These are phyloP conservation scores for Coemansia interrupta DNA, from an alignment of 192 early-diverging fungal genomes.

Conservation along the genomic window DNA sequence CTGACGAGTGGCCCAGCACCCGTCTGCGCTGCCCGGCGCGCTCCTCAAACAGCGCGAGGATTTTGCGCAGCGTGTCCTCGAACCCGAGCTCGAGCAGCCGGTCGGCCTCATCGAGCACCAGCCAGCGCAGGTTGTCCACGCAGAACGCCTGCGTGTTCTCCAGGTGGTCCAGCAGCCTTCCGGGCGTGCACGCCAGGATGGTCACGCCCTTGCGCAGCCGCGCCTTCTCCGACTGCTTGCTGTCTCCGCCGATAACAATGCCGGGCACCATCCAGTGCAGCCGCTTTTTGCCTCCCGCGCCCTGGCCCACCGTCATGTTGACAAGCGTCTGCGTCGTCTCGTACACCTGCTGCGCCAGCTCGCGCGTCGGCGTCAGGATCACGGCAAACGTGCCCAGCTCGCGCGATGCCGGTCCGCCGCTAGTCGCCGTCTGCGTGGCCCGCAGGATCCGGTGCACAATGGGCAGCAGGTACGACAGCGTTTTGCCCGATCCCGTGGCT, in stretches of 20 bases:
- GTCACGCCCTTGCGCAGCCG: slow-evolving; percentile 82
- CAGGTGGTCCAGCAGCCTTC: slow-evolving; percentile 86
- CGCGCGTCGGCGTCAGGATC: slow-evolving; percentile 93
- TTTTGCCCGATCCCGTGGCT: slow-evolving; percentile 97
- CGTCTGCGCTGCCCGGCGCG: slow-evolving; percentile 24
- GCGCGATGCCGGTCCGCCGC: slow-evolving; percentile 56
- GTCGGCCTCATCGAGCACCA: slow-evolving; percentile 98
- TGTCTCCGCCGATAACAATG: slow-evolving; percentile 78
- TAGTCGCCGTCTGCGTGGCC: slow-evolving; percentile 51
- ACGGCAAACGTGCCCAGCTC: slow-evolving; percentile 85
- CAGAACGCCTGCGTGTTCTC: slow-evolving; percentile 82
- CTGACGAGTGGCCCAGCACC: slow-evolving; percentile 15
- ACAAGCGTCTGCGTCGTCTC: slow-evolving; percentile 72
- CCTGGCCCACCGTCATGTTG: slow-evolving; percentile 50
- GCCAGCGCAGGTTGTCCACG: slow-evolving; percentile 82
- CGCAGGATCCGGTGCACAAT: slow-evolving; percentile 83
- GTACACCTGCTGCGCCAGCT: slow-evolving; percentile 93
- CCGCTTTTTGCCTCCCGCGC: slow-evolving; percentile 20
- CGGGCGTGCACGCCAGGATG: slow-evolving; percentile 91
- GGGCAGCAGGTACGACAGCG: slow-evolving; percentile 88
- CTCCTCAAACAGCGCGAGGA: slow-evolving; percentile 62
- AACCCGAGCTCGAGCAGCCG: slow-evolving; percentile 92
- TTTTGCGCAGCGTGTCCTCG: slow-evolving; percentile 70
- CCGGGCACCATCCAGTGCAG: slow-evolving; percentile 83
- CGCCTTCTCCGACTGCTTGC: slow-evolving; percentile 76